These are phyloP conservation scores for Conidiobolus incongruus DNA, from an alignment of 371 early-diverging fungal species.

Conservation along the genomic window DNA sequence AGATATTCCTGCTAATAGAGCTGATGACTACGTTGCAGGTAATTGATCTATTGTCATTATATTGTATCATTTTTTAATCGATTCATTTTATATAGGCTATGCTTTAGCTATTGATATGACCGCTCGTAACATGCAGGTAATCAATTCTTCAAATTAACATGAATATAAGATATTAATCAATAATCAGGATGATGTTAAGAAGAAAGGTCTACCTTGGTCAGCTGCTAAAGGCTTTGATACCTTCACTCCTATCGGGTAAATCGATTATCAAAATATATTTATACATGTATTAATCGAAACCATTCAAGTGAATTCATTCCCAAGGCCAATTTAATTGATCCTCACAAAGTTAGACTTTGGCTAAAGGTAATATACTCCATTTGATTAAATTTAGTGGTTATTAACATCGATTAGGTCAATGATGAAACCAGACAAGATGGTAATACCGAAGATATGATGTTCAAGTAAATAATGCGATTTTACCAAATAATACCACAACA, in stretches of 20 bases:
- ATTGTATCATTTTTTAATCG: neutral
- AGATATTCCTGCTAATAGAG: constrained; percentile 37
- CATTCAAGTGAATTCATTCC: constrained; percentile 54
- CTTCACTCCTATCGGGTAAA: constrained; percentile 67
- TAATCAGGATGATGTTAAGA: constrained; percentile 48
- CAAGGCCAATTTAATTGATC: constrained; percentile 39
- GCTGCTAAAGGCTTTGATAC: constrained; percentile 88
- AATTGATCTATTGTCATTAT: neutral
- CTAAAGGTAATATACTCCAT: constrained; percentile 28
- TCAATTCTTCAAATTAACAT: neutral
- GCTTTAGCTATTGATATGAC: constrained; percentile 83
- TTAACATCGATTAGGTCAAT: constrained; percentile 19
- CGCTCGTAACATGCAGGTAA: constrained; percentile 59
- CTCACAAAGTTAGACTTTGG: constrained; percentile 51
- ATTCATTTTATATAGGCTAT: constrained; percentile 29
- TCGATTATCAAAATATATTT: neutral
- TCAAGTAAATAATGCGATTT: constrained; percentile 22
- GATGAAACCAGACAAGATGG: constrained; percentile 61
- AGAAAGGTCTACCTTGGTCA: constrained; percentile 75
- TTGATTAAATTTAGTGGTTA: neutral
- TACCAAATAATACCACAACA: neutral
- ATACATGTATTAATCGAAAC: neutral
- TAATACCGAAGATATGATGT: constrained; percentile 76
- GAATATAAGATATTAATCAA: neutral
- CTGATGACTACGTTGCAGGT: constrained; percentile 40